Evolutionary conservation across 1,139 yeast species (phyloP).

Genomic region (Sugiyamaella sp.): DNA sequence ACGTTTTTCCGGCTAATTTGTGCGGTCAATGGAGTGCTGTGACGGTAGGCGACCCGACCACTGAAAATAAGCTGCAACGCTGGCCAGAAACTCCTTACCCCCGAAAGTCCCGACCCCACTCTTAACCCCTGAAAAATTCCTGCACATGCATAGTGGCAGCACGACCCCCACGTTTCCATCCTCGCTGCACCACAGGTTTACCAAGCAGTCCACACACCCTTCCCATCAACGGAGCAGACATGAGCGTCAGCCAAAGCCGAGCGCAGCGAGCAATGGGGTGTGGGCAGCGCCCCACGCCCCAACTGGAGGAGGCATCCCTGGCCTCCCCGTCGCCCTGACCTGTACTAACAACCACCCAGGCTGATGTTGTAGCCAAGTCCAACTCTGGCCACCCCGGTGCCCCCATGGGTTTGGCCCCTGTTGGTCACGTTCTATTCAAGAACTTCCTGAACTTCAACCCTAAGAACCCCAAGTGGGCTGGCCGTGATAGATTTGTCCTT

Average conservation of each 20-base stretch:
- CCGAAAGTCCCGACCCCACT: background rate
- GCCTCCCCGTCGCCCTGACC: no score
- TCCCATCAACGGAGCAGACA: no score
- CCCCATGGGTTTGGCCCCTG: slow-evolving; percentile 96
- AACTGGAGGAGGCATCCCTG: no score
- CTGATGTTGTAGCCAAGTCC: slow-evolving; percentile 86
- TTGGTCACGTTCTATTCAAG: slow-evolving; percentile 75
- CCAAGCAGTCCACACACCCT: no score
- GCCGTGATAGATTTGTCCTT: slow-evolving; percentile 93
- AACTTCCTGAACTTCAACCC: slow-evolving; percentile 83
- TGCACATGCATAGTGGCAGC: background rate
- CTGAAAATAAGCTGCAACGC: no score
- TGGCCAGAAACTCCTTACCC: background rate
- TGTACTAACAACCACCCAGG: slow-evolving; percentile 13
- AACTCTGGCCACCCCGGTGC: slow-evolving; percentile 99
- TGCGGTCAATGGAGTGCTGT: background rate
- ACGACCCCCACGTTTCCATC: slow-evolving; percentile 2
- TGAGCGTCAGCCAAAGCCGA: no score
- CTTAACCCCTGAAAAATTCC: slow-evolving; percentile 5
- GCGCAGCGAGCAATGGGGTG: no score
- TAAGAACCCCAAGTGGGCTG: slow-evolving; percentile 86
- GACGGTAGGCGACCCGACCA: no score
- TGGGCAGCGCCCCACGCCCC: no score
- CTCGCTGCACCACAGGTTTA: no score
- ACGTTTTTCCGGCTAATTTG: background rate